Percentiles rank a stretch among this genome's conserved stretches.
Conservation (phyloP, 306 rosid species). For the Quercus rubra region DNA sequence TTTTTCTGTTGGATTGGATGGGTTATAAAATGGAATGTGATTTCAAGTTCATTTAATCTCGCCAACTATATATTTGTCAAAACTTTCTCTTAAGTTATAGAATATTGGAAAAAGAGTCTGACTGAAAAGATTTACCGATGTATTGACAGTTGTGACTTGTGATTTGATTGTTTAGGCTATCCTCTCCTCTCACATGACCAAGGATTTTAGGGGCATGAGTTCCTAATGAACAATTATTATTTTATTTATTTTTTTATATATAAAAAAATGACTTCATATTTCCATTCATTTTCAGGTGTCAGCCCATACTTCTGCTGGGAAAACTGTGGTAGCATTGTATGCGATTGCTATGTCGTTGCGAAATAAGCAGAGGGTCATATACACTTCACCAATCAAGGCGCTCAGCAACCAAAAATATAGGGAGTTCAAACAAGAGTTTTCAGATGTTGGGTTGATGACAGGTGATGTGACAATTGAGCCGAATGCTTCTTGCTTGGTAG, state of each 20-base stretch:
- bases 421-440: constrained; percentile 85
- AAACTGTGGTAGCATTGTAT: constrained; percentile 85
- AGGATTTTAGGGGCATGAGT: not conserved
- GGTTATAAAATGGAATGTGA: not conserved
- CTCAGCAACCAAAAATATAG: constrained; percentile 95
- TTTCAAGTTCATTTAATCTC: not conserved
- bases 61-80: not conserved
- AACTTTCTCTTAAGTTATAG: not conserved
- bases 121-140: not conserved
- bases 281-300: constrained; percentile 55
- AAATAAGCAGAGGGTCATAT: constrained; percentile 78
- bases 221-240: not conserved
- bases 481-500: constrained; percentile 88
- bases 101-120: not conserved
- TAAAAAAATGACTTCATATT: not conserved
- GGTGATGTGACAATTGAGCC: constrained; percentile 96
- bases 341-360: constrained; percentile 93
- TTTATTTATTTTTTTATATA: not conserved
- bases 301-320: constrained; percentile 97
- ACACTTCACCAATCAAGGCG: constrained; percentile 95
- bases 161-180: not conserved
- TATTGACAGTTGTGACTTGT: not conserved
- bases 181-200: not conserved
- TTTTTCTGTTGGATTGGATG: not conserved
- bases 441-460: constrained; percentile 97